phyloP scores from a whole-genome alignment of 352 stramenopile species.

The Pythium sukuiense region DNA sequence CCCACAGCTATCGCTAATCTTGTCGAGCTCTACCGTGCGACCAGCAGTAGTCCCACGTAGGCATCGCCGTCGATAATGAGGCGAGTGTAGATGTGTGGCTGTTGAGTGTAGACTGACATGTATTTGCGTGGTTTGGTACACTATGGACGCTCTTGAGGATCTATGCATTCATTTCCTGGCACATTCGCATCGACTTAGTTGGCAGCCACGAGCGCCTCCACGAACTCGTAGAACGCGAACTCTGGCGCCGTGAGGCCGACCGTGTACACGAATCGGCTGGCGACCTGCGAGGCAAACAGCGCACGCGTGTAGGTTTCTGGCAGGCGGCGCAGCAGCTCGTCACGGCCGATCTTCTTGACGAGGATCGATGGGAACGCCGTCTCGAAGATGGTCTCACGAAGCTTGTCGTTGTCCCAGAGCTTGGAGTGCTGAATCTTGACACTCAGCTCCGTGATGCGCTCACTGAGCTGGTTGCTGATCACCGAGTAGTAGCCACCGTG shows the following conservation, averaged over 20 bases:
- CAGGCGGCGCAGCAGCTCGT: slow-evolving; percentile 68
- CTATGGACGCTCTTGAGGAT: background rate
- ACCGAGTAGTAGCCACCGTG: slow-evolving; percentile 70
- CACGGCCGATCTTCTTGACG: slow-evolving; percentile 48
- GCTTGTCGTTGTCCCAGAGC: slow-evolving; percentile 64
- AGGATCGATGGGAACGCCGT: slow-evolving; percentile 79
- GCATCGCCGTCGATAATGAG: no score
- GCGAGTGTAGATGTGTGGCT: no score
- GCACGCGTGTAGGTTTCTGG: slow-evolving; percentile 79
- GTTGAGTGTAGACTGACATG: background rate
- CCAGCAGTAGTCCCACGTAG: no score
- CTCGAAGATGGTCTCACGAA: slow-evolving; percentile 73
- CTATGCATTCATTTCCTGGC: background rate
- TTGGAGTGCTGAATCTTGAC: slow-evolving; percentile 79
- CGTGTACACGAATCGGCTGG: slow-evolving; percentile 81
- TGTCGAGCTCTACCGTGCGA: no score
- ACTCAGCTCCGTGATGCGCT: slow-evolving; percentile 80
- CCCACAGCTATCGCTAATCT: no score
- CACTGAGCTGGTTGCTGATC: slow-evolving; percentile 74
- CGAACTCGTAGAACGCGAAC: slow-evolving; percentile 89
- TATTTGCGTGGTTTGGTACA: background rate
- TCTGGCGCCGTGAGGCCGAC: slow-evolving; percentile 67
- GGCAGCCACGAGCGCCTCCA: slow-evolving; percentile 45
- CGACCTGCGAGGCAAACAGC: slow-evolving; percentile 81
- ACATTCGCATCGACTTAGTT: slow-evolving; percentile 16